Percentiles rank a stretch among this genome's conserved stretches.
Conservation (phyloP, 345 rosid species). For the Litchi chinensis region DNA sequence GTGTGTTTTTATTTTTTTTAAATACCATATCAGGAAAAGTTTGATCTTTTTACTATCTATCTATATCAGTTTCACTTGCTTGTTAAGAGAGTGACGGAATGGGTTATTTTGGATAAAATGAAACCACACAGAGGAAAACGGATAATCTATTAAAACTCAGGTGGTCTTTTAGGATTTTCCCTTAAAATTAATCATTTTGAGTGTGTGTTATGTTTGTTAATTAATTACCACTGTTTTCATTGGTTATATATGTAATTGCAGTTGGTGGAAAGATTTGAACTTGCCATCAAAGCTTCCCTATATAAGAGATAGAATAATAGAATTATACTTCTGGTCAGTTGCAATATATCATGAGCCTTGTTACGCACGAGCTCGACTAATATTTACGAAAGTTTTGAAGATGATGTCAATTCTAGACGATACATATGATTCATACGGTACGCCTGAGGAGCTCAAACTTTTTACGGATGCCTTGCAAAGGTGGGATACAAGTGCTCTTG, state of each 20-base stretch:
- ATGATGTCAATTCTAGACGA: conserved; percentile 21
- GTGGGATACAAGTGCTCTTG: conserved; percentile 8
- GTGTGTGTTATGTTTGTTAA: too few species aligned
- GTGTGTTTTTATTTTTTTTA: too few species aligned
- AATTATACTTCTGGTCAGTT: conserved; percentile 4
- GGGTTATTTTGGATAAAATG: too few species aligned
- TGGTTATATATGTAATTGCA: background rate
- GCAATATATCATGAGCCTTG: conserved; percentile 14
- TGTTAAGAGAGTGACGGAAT: too few species aligned
- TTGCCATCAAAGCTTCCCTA: conserved; percentile 3
- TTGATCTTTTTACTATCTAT: too few species aligned
- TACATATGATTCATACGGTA: conserved; percentile 13
- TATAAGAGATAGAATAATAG: conserved; percentile 16
- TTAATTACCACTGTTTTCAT: too few species aligned
- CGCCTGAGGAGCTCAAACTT: conserved; percentile 1
- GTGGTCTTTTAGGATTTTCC: too few species aligned
- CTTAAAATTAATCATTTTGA: too few species aligned
- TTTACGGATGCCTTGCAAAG: conserved; percentile 9
- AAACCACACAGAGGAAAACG: too few species aligned
- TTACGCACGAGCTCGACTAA: background rate
- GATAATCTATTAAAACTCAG: too few species aligned
- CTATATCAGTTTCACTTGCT: too few species aligned
- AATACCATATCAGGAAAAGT: too few species aligned
- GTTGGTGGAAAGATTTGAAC: conserved; percentile 4
- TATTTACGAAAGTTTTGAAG: background rate